Evolutionary conservation across 768 basidiomycete species (phyloP).

Genomic region (Trametes cinnabarina): DNA sequence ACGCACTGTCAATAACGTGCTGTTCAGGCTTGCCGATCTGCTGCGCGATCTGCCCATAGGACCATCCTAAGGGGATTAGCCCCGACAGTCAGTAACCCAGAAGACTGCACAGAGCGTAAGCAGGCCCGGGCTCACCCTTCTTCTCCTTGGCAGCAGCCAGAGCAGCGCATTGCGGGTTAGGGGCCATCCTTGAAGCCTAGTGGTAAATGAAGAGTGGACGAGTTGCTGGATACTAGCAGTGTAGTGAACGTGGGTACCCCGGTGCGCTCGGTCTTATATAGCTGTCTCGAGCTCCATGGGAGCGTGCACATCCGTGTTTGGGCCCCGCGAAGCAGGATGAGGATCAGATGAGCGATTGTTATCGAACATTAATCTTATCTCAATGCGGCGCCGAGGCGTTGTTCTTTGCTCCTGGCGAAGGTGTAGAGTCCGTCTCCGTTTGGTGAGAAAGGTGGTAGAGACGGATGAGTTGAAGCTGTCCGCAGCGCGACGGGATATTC

Average conservation of each 20-base stretch:
- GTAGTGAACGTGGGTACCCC: background rate
- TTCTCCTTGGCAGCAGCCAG: conserved; percentile 49
- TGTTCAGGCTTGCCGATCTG: conserved; percentile 42
- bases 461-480: background rate
- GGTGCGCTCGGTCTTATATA: conserved; percentile 13
- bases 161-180: conserved; percentile 57
- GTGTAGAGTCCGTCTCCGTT: background rate
- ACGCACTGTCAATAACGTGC: conserved; percentile 56
- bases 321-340: background rate
- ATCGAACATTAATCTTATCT: conserved; percentile 15
- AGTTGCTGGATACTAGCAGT: background rate
- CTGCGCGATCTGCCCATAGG: conserved; percentile 48
- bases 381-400: background rate
- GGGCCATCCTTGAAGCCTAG: conserved; percentile 37
- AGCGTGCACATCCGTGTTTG: background rate
- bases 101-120: no score
- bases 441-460: background rate
- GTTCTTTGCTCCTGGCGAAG: background rate
- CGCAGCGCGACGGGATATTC: background rate
- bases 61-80: conserved; percentile 38
- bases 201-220: background rate
- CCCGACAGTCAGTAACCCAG: background rate
- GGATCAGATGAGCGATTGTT: conserved; percentile 19
- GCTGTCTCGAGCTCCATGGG: conserved; percentile 4
- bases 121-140: conserved; percentile 53